Evolutionary conservation across 1,284 basidiomycete genomes (phyloP), one percentile per base, ranked within the genome.

Genomic region (Cryptococcus amylolentus): DNA sequence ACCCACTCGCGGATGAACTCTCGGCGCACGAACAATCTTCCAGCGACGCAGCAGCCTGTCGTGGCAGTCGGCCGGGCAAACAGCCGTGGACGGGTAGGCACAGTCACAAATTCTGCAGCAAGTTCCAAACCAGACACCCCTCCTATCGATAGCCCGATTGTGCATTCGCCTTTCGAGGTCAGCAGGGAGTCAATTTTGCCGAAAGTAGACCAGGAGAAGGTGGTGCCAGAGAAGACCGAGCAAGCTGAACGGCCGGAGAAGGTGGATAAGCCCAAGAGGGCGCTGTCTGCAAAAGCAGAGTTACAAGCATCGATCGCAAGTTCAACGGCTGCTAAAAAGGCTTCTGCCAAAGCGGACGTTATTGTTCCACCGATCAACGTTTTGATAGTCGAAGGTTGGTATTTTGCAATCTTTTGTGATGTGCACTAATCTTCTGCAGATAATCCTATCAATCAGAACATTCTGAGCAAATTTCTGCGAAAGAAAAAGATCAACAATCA

Each of bases 381-480:
- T 0, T 82, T 97, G 64, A 94, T 97, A 61, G 93, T 97, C 28
- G 93, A 97, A 76, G 93, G 93, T 91, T 58, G 60, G 84, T 79
- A 16, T 5, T 38, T 26, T 0, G 13, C 31, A 35, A 47, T 18
- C n/a, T n/a, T 23, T 18, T 14, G 20, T 46, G 12, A 48, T 50
- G 27, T 16, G 6, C 2, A 48, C 64, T 66, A 58, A 67, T 54
- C 6, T 45, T 12, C 51, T 40, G 38, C 67, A 97, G 96, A 99
- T 79, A 99, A 99, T 72, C 90, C 91, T 3, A 98, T 99, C 80
- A 98, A 99, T 75, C 93, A 95, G 71, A 93, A 89, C 27, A 97
- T 98, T 75, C 80, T 98, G 57, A 89, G 89, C 39, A 95, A 89
- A 49, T 98, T 97, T 73, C 91, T 98, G 89, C 87, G 85, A 67